Evolutionary conservation across 805 yeast genomes (phyloP), one percentile per base, ranked within the genome.

Genomic region (Ogataea angusta): DNA sequence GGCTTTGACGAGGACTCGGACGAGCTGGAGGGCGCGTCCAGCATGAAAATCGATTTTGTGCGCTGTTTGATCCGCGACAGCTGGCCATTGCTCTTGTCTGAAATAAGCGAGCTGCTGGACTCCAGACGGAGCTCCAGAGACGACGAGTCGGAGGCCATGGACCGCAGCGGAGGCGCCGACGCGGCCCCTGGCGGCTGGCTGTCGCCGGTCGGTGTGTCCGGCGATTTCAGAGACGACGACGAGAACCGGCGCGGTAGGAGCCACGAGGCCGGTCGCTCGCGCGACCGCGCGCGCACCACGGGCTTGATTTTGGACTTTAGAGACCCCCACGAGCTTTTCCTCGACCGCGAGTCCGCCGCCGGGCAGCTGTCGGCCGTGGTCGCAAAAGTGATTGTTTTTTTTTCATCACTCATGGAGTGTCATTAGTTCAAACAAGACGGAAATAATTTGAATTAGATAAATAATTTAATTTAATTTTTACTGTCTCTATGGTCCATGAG

Each of bases 321-420:
- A 1, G 52, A 29, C 16, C 51, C 46, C 58, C 58, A 54, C 6
- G 51, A 48, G 24, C 49, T 47, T 15, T 40, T 26, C n/a, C 43
- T 22, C 15, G 38, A 34, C 15, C 31, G 34, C 3, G 26, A 18
- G 14, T 38, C 41, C 19, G 12, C 23, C 2, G n/a, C 19, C 16
- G 13, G n/a, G 14, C 10, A 10, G 13, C 9, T 17, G 10, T 29
- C 28, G 12, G 17, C 34, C 7, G 28, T 16, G 10, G 21, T 29
- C 10, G 36, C 36, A 27, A 32, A 38, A 10, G 36, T 16, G 18
- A 38, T 38, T 13, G 36, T 31, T 34, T 38, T 38, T 21, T 31
- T 31, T 29, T 24, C 36, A 32, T 38, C 41, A 10, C 31, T 24
- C 41, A 26, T 38, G 26, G 23, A 22, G 28, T 16, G 23, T 10